Evolutionary conservation across 768 basidiomycete genomes (phyloP).

Genomic region (Cyclocybe cylindracea): DNA sequence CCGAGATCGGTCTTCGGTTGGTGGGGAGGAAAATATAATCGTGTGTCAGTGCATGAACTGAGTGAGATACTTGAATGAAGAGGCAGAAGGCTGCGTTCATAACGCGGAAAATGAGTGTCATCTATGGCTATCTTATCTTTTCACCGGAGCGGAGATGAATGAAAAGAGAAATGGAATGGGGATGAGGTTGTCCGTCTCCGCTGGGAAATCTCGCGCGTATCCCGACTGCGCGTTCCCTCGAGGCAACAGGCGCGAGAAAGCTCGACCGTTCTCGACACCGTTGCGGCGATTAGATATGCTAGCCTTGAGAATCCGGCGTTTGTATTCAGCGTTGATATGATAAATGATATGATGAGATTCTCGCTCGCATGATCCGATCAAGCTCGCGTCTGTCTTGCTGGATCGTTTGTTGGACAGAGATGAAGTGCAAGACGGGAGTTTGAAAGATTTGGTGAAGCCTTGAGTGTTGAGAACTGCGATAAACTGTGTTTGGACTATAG

Average conservation of each 20-base stretch:
- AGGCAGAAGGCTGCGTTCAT: no score
- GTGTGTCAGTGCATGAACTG: no score
- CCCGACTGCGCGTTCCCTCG: no score
- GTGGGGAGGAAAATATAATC: no score
- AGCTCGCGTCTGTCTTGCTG: constrained; percentile 3
- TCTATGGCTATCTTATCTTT: no score
- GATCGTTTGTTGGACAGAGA: neutral
- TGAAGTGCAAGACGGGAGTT: neutral
- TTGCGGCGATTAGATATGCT: constrained; percentile 12
- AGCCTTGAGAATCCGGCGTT: constrained; percentile 12
- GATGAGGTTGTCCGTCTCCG: no score
- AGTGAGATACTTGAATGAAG: no score
- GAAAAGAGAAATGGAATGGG: no score
- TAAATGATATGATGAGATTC: constrained; percentile 14
- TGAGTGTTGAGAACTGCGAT: neutral
- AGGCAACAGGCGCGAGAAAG: neutral
- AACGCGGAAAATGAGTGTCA: no score
- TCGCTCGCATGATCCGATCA: constrained; percentile 17
- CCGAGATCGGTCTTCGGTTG: no score
- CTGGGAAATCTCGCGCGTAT: no score
- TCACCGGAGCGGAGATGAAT: no score
- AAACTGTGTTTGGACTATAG: neutral
- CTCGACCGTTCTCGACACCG: constrained; percentile 5
- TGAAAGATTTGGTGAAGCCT: neutral
- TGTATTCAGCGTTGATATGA: constrained; percentile 16